Conservation (phyloP, 345 rosid species). For the Brassica nigra region DNA sequence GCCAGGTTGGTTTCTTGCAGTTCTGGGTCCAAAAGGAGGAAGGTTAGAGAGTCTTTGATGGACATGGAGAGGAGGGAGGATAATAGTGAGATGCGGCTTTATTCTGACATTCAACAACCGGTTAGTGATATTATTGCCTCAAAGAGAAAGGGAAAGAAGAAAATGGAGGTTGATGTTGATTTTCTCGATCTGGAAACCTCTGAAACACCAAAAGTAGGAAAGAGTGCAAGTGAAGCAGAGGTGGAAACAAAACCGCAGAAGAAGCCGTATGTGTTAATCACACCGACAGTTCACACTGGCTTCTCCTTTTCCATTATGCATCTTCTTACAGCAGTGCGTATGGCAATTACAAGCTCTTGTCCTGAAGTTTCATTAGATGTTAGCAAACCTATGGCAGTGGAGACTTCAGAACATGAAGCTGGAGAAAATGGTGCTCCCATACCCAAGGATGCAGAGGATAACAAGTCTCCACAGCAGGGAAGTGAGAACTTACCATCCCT, state of each 20-base stretch:
- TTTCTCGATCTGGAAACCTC: constrained; percentile 54
- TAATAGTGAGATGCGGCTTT: constrained; percentile 45
- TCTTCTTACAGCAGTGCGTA: constrained; percentile 93
- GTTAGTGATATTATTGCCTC: constrained; percentile 48
- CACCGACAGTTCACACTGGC: constrained; percentile 91
- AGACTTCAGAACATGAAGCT: constrained; percentile 49
- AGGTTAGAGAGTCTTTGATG: constrained; percentile 56
- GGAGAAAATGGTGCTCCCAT: constrained; percentile 50
- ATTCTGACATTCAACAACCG: constrained; percentile 38
- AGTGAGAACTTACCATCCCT: constrained; percentile 60
- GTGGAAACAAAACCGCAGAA: constrained; percentile 71
- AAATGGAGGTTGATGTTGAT: constrained; percentile 55
- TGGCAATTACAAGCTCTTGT: constrained; percentile 71
- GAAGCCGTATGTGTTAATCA: constrained; percentile 82
- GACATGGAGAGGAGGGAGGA: constrained; percentile 51
- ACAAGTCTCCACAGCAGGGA: constrained; percentile 47
- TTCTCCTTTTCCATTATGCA: constrained; percentile 95
- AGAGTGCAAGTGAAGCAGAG: constrained; percentile 57
- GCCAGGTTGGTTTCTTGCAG: constrained; percentile 55
- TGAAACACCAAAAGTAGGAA: constrained; percentile 54
- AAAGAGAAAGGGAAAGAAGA: constrained; percentile 76
- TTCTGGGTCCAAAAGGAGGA: constrained; percentile 61
- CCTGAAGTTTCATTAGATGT: constrained; percentile 67
- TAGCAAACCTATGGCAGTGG: constrained; percentile 55
- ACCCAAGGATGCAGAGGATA: constrained; percentile 46